Percentiles rank a stretch among this genome's conserved stretches.
These are phyloP conservation scores for Penicillium angulare DNA, from an alignment of 495 filamentous ascomycete species.

Conservation along the genomic window DNA sequence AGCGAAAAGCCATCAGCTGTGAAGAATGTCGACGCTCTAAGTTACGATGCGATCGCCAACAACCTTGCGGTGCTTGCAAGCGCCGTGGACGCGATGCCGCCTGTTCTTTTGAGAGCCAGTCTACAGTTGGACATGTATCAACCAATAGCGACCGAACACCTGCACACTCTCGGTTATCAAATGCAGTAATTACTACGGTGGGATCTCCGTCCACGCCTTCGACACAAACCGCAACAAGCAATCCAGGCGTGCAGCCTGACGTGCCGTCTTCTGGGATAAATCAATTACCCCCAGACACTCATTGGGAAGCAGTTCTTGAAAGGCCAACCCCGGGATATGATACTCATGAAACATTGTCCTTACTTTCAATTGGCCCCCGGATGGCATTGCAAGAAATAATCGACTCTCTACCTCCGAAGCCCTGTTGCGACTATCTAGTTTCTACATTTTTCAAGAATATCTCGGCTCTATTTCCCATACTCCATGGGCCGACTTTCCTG, in stretches of 20 bases:
- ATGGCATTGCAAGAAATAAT: slow-evolving; percentile 10
- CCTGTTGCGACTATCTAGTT: slow-evolving; percentile 18
- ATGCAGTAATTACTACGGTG: too few species aligned
- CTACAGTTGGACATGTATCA: too few species aligned
- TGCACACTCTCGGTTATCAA: not conserved
- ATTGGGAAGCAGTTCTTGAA: too few species aligned
- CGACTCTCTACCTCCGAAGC: slow-evolving; percentile 7
- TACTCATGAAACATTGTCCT: not conserved
- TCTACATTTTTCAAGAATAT: slow-evolving; percentile 15
- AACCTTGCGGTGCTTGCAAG: slow-evolving; percentile 15
- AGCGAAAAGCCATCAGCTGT: slow-evolving; percentile 19
- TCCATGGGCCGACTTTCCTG: slow-evolving; percentile 25
- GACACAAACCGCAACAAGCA: too few species aligned
- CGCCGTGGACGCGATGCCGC: slow-evolving; percentile 1
- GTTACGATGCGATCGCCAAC: slow-evolving; percentile 23
- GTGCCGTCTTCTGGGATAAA: too few species aligned
- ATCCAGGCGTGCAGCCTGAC: too few species aligned
- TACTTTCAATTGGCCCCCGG: slow-evolving; percentile 7
- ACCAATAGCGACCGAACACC: not conserved
- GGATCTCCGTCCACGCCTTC: too few species aligned
- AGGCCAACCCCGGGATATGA: too few species aligned
- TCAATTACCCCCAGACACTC: too few species aligned
- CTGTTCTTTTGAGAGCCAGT: slow-evolving; percentile 1
- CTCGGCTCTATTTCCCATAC: slow-evolving; percentile 18
- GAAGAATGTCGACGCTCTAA: slow-evolving; percentile 20